A percentile compares a stretch with the other conserved stretches of the same genome.
These are phyloP conservation scores for Haberlea rhodopensis DNA, from an alignment of 257 asterid species.

Conservation along the genomic window DNA sequence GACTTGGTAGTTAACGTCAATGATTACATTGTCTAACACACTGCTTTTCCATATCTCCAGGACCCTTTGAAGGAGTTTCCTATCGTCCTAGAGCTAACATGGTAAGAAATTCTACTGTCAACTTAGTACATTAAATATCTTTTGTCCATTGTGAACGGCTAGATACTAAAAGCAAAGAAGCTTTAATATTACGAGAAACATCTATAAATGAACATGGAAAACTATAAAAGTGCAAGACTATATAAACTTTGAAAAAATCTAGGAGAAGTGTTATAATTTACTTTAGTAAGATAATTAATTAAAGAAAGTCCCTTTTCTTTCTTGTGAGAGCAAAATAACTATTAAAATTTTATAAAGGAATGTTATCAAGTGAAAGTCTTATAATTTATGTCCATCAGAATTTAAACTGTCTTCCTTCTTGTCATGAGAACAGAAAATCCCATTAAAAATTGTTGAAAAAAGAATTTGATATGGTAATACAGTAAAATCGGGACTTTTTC, in stretches of 20 bases:
- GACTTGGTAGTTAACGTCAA: slow-evolving; percentile 18
- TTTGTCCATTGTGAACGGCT: slow-evolving; percentile 17
- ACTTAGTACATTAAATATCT: slow-evolving; percentile 15
- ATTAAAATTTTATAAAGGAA: background rate
- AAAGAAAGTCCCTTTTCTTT: background rate
- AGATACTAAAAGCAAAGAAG: too few relatives aligned
- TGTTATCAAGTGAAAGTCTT: background rate
- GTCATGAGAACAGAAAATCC: background rate
- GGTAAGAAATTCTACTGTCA: slow-evolving; percentile 45
- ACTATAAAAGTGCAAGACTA: too few relatives aligned
- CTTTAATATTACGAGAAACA: background rate
- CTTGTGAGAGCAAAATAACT: background rate
- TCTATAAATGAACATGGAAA: background rate
- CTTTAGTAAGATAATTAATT: background rate
- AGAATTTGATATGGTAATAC: background rate
- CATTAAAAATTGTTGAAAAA: too few relatives aligned
- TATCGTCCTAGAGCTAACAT: slow-evolving; percentile 56
- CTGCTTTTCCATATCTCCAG: slow-evolving; percentile 46
- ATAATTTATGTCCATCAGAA: background rate
- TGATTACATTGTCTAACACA: slow-evolving; percentile 15
- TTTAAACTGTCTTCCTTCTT: background rate
- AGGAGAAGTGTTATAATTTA: too few relatives aligned
- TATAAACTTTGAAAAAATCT: too few relatives aligned
- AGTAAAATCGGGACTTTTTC: background rate
- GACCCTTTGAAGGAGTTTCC: slow-evolving; percentile 79